These are phyloP conservation scores for Calvatia gigantea DNA, from an alignment of 768 basidiomycete species.

Conservation along the genomic window DNA sequence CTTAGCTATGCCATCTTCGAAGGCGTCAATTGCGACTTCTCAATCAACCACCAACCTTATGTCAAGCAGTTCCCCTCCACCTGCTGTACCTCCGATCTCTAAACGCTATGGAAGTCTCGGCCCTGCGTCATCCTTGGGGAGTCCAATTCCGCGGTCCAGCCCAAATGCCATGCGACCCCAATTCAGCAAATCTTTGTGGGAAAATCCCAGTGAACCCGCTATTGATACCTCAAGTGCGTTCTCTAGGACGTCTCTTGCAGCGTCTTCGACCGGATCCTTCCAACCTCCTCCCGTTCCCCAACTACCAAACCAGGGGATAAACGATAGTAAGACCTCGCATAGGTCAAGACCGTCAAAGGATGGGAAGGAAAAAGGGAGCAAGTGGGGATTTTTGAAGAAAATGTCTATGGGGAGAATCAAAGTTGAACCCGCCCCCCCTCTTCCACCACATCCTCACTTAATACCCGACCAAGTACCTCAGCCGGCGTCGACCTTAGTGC, in stretches of 20 bases:
- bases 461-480: constrained; percentile 18
- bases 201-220: constrained; percentile 20
- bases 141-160: constrained; percentile 32
- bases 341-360: constrained; percentile 23
- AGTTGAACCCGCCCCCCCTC: constrained; percentile 41
- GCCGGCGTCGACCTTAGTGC: constrained; percentile 8
- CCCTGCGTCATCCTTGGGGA: constrained; percentile 38
- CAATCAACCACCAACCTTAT: constrained; percentile 68
- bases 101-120: constrained; percentile 73
- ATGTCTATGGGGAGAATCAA: constrained; percentile 97
- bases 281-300: constrained; percentile 7
- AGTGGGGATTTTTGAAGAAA: constrained; percentile 97
- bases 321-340: constrained; percentile 9
- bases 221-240: not conserved
- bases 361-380: constrained; percentile 61
- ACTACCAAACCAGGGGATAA: constrained; percentile 1
- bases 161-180: constrained; percentile 33
- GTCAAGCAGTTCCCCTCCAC: constrained; percentile 29
- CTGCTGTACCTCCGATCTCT: constrained; percentile 31
- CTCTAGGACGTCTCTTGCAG: constrained; percentile 14
- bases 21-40: constrained; percentile 48
- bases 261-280: constrained; percentile 7
- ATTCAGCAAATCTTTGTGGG: constrained; percentile 49
- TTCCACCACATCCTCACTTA: constrained; percentile 22
- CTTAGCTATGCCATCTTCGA: constrained; percentile 36